Percentiles rank a stretch among this genome's conserved stretches.
Conservation (phyloP, 2,329 filamentous ascomycete species). For the Alternaria postmessia region DNA sequence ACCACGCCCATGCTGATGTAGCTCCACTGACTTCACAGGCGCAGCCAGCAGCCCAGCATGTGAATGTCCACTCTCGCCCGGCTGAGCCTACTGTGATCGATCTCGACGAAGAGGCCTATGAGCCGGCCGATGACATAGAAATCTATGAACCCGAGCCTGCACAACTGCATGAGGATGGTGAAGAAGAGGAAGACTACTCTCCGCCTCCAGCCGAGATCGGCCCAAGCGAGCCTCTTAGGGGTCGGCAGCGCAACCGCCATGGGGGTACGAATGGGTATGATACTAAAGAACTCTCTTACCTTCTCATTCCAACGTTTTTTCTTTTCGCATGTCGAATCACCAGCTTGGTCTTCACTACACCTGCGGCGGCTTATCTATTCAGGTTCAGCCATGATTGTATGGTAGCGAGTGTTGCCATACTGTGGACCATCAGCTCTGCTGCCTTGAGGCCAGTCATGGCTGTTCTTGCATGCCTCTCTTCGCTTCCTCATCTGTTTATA, state of each 20-base stretch:
- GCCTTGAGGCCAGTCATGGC: background rate
- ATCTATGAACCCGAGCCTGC: constrained; percentile 48
- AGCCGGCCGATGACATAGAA: constrained; percentile 51
- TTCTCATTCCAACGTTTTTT: constrained; percentile 33
- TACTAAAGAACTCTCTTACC: constrained; percentile 16
- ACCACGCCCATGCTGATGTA: constrained; percentile 41
- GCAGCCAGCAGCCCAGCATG: constrained; percentile 32
- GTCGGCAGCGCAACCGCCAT: constrained; percentile 35
- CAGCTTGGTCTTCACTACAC: background rate
- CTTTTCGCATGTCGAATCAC: background rate
- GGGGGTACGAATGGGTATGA: constrained; percentile 45
- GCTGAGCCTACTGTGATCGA: constrained; percentile 43
- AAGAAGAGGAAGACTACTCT: constrained; percentile 54
- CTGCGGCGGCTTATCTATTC: background rate
- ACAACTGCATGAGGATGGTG: constrained; percentile 38
- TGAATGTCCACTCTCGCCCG: constrained; percentile 23
- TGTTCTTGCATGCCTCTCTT: background rate
- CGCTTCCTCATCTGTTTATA: background rate
- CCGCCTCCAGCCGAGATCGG: constrained; percentile 56
- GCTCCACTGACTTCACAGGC: constrained; percentile 39
- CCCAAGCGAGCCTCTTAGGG: constrained; percentile 34
- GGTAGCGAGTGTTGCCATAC: background rate
- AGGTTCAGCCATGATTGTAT: background rate
- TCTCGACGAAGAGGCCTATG: constrained; percentile 49
- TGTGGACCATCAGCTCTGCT: background rate